Evolutionary conservation across 371 early-diverging fungal genomes (phyloP), one percentile per base, ranked within the genome.

Genomic region (Amoeboaphelidium protococcarum): DNA sequence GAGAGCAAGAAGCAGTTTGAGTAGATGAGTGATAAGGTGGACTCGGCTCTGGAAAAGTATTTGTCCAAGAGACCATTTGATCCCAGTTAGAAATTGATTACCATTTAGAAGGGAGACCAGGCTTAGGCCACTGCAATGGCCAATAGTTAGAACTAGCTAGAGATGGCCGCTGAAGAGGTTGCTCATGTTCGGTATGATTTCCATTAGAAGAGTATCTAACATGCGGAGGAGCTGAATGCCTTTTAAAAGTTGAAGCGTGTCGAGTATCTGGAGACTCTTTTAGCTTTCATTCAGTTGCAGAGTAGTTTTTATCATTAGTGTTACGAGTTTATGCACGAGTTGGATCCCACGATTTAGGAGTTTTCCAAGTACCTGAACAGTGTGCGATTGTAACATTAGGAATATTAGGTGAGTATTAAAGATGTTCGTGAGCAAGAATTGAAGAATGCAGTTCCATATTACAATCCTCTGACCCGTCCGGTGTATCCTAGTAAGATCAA

Each of bases 291-390:
- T 65, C 78, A 76, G 50, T 69, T 74, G 2, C 71, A 79, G 40
- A 74, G 69, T 43, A 71, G 76, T 21, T 77, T 74, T 53, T 74
- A 72, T 56, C 80, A 80, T 52, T 80, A 80, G 58, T 64, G 70
- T 13, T 78, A 74, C 51, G 74, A 76, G 41, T 63, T 69, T 43
- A 48, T 81, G 27, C 72, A 72, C 45, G 82, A 80, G 47, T 52
- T 80, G 22, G 80, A 80, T 53, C 80, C 79, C 3, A 58, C 67
- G 26, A 80, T 82, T 76, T 68, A 74, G 23, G 66, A 71, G 53
- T 55, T 81, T 23, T 74, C 76, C 44, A 72, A 52, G 22, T 16
- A 21, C 4, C 21, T 19, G 22, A 42, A 22, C 10, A 19, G 21
- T 6, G 10, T 42, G 21, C 22, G 42, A 42, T 19, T 16, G 6